phyloP scores from a whole-genome alignment of 305 asterid genomes.

The Caryopteris hybrid region DNA sequence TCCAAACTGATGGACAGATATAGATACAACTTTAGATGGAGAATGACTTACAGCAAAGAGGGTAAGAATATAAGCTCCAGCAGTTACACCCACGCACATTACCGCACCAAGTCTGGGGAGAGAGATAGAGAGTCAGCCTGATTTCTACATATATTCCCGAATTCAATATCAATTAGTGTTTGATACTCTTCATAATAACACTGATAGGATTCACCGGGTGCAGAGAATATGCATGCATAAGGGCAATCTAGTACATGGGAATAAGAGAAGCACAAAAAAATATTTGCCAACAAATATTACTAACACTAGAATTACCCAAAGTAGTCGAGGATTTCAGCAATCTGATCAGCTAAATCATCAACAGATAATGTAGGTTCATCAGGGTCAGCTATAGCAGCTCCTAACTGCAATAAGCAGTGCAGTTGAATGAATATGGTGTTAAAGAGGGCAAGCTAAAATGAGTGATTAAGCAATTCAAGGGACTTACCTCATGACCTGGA shows the following conservation, averaged over 20 bases:
- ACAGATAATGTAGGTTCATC: constrained; percentile 57
- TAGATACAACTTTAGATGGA: constrained; percentile 1
- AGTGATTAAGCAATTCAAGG: constrained; percentile 12
- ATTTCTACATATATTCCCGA: background rate
- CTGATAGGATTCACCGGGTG: too few species aligned
- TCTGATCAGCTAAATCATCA: constrained; percentile 82
- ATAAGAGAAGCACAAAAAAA: too few species aligned
- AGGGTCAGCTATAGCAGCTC: constrained; percentile 50
- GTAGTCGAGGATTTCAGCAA: constrained; percentile 72
- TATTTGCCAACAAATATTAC: background rate
- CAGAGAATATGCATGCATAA: too few species aligned
- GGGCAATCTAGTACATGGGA: too few species aligned
- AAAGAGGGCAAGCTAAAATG: background rate
- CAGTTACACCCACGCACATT: constrained; percentile 94
- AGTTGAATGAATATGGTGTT: background rate
- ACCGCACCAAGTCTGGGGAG: constrained; percentile 77
- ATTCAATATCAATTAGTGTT: background rate
- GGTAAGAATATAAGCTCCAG: constrained; percentile 93
- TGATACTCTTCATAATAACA: background rate
- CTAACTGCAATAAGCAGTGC: constrained; percentile 48
- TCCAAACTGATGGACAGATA: constrained; percentile 9
- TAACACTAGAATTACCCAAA: constrained; percentile 51
- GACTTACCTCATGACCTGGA: constrained; percentile 79
- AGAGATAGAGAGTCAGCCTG: constrained; percentile 10
- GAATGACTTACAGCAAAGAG: constrained; percentile 76